Percentiles rank a stretch among this genome's conserved stretches.
Evolutionary conservation across 345 rosid species (phyloP).

Genomic region (Eucalyptus curtisii): DNA sequence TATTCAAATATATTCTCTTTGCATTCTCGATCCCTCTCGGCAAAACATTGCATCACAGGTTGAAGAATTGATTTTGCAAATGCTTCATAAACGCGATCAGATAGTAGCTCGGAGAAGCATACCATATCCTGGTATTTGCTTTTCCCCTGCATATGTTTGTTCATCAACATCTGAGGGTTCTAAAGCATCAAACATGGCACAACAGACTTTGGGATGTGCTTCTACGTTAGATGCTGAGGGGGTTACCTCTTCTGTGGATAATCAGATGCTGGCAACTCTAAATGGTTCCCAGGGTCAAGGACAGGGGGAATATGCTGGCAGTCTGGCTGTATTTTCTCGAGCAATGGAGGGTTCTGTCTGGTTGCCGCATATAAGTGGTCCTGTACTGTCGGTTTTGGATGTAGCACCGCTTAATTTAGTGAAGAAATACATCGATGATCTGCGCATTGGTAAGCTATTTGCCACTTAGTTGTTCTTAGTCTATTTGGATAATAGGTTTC

Average conservation of each 20-base stretch:
- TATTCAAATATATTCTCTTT: constrained; percentile 76
- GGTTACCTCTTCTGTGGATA: neutral
- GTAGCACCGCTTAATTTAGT: constrained; percentile 53
- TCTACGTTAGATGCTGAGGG: neutral
- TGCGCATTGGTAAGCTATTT: constrained; percentile 39
- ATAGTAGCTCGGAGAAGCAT: constrained; percentile 28
- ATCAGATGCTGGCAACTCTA: constrained; percentile 10
- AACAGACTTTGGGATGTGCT: constrained; percentile 1
- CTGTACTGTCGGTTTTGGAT: constrained; percentile 39
- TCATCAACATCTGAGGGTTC: constrained; percentile 26
- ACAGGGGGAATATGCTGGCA: neutral
- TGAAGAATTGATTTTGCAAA: constrained; percentile 57
- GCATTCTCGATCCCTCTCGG: constrained; percentile 60
- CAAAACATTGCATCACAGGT: constrained; percentile 57
- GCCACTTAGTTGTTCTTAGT: neutral
- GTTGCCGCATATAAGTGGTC: constrained; percentile 28
- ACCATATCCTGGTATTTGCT: constrained; percentile 39
- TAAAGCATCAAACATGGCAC: neutral
- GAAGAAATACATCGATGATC: constrained; percentile 48
- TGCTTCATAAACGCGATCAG: constrained; percentile 51
- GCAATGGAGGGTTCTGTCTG: constrained; percentile 10
- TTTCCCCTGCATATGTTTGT: constrained; percentile 22
- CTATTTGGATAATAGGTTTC: neutral
- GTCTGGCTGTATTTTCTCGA: constrained; percentile 10
- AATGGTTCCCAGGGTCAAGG: neutral